Percentiles rank a stretch among this genome's conserved stretches.
These are phyloP conservation scores for Termitomyces sp. DNA, from an alignment of 768 basidiomycete species.

Conservation along the genomic window DNA sequence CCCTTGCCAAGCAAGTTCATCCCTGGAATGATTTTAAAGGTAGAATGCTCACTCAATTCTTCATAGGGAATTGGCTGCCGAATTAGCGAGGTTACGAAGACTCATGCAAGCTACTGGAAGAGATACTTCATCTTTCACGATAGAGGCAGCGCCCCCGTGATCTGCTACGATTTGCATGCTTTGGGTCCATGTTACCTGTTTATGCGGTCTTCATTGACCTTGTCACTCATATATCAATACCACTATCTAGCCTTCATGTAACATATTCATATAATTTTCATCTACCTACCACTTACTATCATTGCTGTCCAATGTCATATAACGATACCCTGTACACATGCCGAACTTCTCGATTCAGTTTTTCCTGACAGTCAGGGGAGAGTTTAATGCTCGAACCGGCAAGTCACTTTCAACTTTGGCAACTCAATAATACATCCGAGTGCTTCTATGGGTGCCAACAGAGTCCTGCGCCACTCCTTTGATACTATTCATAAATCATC, in stretches of 20 bases:
- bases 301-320: constrained; percentile 1
- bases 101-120: constrained; percentile 59
- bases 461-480: not conserved
- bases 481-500: not conserved
- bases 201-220: not conserved
- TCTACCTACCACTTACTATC: not conserved
- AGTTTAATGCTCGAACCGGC: not conserved
- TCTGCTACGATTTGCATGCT: not conserved
- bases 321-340: constrained; percentile 7
- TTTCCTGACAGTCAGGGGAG: not conserved
- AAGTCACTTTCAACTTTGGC: not conserved
- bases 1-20: constrained; percentile 55
- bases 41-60: not conserved
- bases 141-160: constrained; percentile 11
- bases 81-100: constrained; percentile 64
- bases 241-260: constrained; percentile 15
- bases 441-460: not conserved
- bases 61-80: constrained; percentile 50
- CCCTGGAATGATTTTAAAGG: not conserved
- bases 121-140: constrained; percentile 9
- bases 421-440: not conserved
- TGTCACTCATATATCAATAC: constrained; percentile 3
- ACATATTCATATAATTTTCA: constrained; percentile 9
- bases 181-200: not conserved
- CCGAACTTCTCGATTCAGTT: not conserved